phyloP scores from a whole-genome alignment of 495 filamentous ascomycete species.

The Penicillium coprophilum region DNA sequence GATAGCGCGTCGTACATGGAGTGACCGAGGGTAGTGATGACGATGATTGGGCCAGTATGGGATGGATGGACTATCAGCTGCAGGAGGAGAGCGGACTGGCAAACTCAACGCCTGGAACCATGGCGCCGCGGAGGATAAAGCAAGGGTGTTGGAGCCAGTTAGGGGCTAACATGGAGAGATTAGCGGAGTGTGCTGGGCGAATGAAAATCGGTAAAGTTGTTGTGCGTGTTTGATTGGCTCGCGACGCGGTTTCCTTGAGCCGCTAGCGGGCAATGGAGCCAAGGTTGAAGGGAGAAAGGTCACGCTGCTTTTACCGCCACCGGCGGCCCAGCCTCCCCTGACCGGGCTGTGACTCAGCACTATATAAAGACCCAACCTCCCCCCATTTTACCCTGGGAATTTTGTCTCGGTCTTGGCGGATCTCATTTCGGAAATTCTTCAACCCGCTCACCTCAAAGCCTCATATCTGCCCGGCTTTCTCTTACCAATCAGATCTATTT shows the following conservation, averaged over 20 bases:
- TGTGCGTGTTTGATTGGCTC: slow-evolving; percentile 14
- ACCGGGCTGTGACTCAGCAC: slow-evolving; percentile 42
- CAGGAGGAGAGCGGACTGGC: slow-evolving; percentile 38
- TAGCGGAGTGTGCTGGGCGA: slow-evolving; percentile 18
- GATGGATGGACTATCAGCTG: slow-evolving; percentile 28
- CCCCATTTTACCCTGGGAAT: slow-evolving; percentile 32
- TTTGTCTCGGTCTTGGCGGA: slow-evolving; percentile 49
- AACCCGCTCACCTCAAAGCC: slow-evolving; percentile 26
- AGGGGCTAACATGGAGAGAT: slow-evolving; percentile 13
- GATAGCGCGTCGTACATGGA: slow-evolving; percentile 37
- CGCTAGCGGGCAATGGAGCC: slow-evolving; percentile 29
- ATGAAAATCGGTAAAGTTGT: background rate
- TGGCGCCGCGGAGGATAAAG: slow-evolving; percentile 32
- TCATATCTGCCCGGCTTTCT: slow-evolving; percentile 21
- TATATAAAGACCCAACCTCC: slow-evolving; percentile 52
- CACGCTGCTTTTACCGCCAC: slow-evolving; percentile 48
- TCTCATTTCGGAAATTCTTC: slow-evolving; percentile 34
- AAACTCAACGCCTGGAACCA: slow-evolving; percentile 33
- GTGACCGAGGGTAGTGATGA: slow-evolving; percentile 25
- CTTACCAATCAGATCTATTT: slow-evolving; percentile 24
- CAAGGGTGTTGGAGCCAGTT: slow-evolving; percentile 34
- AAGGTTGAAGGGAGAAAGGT: slow-evolving; percentile 33
- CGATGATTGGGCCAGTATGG: slow-evolving; percentile 35
- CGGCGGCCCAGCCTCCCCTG: slow-evolving; percentile 44
- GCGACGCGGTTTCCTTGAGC: slow-evolving; percentile 17